These are phyloP conservation scores for Lichtheimia corymbifera DNA, from an alignment of 371 early-diverging fungal genomes.

Conservation along the genomic window DNA sequence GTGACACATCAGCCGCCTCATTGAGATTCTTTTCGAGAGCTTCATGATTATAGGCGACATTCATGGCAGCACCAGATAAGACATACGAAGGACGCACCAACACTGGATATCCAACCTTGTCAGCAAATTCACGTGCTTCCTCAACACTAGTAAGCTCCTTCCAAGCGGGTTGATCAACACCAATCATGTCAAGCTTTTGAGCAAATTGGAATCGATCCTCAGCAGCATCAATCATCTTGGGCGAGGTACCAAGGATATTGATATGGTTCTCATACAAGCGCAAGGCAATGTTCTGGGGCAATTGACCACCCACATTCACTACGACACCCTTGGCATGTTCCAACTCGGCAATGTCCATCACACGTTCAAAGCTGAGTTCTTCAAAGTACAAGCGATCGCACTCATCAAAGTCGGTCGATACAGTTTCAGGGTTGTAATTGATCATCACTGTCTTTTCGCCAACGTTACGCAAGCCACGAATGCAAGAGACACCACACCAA, in stretches of 20 bases:
- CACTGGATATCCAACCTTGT: slow-evolving; percentile 87
- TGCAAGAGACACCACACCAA: slow-evolving; percentile 87
- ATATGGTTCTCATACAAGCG: slow-evolving; percentile 66
- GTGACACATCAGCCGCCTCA: slow-evolving; percentile 87
- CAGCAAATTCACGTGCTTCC: slow-evolving; percentile 78
- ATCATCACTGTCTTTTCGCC: slow-evolving; percentile 89
- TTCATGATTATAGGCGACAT: slow-evolving; percentile 78
- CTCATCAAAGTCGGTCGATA: slow-evolving; percentile 95
- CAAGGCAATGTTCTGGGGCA: slow-evolving; percentile 93
- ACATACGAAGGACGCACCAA: slow-evolving; percentile 96
- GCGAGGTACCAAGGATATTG: slow-evolving; percentile 85
- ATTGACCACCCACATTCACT: slow-evolving; percentile 89
- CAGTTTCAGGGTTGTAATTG: slow-evolving; percentile 97
- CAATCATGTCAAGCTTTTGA: slow-evolving; percentile 81
- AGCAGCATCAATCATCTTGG: slow-evolving; percentile 87
- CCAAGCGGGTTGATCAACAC: slow-evolving; percentile 94
- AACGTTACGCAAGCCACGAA: slow-evolving; percentile 74
- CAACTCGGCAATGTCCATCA: slow-evolving; percentile 90
- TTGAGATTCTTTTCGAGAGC: slow-evolving; percentile 72
- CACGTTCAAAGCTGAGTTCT: slow-evolving; percentile 86
- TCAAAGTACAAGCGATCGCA: slow-evolving; percentile 94
- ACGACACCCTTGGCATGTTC: slow-evolving; percentile 82
- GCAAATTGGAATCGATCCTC: slow-evolving; percentile 94
- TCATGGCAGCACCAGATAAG: slow-evolving; percentile 96
- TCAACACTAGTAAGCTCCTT: slow-evolving; percentile 82